Base-by-base conservation (phyloP, 106 monocot species). In the Apostasia shenzhenica region DNA sequence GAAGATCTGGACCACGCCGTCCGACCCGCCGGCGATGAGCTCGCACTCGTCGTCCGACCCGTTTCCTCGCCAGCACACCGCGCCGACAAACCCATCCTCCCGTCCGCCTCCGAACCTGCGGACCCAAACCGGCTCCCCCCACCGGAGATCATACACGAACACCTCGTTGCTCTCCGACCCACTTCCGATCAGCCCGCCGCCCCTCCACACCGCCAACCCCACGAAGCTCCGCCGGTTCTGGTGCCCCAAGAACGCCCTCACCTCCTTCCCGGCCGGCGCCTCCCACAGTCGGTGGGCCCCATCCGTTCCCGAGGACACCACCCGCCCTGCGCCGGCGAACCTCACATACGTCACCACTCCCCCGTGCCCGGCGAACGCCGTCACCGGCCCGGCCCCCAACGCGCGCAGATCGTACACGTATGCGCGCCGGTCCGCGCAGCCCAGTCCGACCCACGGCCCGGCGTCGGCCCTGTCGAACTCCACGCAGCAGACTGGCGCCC, bases 101-200 rank as follows among this genome's bases (percentile, higher is more conserved):
- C 41, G 70, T 5, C 44, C 72, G 0, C 62, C 77, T 7, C 40
- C 70, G 68, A 90, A 90, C 1, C 64, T 67, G n/a, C 71, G 59
- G 1, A 88, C 84, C 94, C 94, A 95, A 2, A 91, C 75, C 7
- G 95, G 91, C 41, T 86, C 83, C 37, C 82, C 77, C 95, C 95
- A 95, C 58, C 91, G 57, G 38, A 88, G 13, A 56, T 95, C 95
- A 52, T 95, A 91, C 0, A 95, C 91, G 54, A 72, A 95, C 26
- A 91, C 84, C 73, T 91, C 78, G 50, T 84, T 77, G 51, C 81
- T 89, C 84, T 95, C 91, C 58, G 95, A 95, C 3, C 95, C 95
- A 39, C 78, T 89, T 2, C 80, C 91, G 2, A 91, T 55, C 4
- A 95, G 70, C 54, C 84, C 88, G 0, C 78, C 91, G 0, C 61